These are phyloP conservation scores for Plasmodiophora brassicae DNA, from an alignment of 208 protist species.

Conservation along the genomic window DNA sequence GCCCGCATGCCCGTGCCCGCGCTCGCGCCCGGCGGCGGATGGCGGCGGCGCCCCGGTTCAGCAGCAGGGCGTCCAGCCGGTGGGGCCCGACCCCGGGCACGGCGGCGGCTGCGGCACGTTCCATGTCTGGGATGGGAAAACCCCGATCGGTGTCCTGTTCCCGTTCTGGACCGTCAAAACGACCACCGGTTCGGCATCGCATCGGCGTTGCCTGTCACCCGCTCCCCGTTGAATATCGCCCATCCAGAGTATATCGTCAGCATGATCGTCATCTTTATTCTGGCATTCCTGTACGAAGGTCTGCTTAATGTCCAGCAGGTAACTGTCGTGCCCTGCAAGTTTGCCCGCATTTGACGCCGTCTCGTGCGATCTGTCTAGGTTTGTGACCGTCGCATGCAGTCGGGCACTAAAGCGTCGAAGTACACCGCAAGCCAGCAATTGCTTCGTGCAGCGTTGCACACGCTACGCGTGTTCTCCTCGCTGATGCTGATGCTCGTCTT, in stretches of 20 bases:
- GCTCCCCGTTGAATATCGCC: not conserved
- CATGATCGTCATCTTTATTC: not conserved
- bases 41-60: too few species aligned
- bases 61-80: too few species aligned
- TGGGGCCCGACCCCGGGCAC: not conserved
- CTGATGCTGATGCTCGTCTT: constrained; percentile 24
- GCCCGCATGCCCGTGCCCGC: too few species aligned
- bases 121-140: not conserved
- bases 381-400: not conserved
- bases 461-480: not conserved
- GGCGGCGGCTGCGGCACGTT: not conserved
- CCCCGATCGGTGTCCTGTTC: not conserved
- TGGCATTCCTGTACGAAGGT: constrained; percentile 8
- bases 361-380: not conserved
- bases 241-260: not conserved
- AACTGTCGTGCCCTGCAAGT: not conserved
- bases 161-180: not conserved
- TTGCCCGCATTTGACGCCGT: not conserved
- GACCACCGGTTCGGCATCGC: not conserved
- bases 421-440: not conserved
- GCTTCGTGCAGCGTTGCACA: not conserved
- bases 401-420: not conserved
- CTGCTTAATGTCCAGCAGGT: constrained; percentile 5
- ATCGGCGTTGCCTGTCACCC: not conserved
- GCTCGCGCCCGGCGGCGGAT: too few species aligned